Evolutionary conservation across 345 rosid genomes (phyloP).

Genomic region (Fremontodendron californicum): DNA sequence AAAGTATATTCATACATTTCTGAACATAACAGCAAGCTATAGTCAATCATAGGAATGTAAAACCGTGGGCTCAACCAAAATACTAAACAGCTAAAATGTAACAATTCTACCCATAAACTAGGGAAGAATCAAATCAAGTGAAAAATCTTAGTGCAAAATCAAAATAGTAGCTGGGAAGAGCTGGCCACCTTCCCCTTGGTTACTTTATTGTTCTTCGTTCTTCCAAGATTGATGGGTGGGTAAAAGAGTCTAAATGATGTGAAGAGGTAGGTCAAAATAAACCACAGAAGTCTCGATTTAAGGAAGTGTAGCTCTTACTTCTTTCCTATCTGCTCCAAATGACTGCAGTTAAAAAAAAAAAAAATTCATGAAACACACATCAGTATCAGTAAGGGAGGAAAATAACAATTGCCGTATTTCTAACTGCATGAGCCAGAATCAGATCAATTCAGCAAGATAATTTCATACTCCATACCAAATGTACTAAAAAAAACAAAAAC

Average conservation of each 20-base stretch:
- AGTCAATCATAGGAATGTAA: background rate
- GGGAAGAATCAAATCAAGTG: constrained; percentile 7
- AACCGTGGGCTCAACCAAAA: background rate
- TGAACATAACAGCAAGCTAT: background rate
- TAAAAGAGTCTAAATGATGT: constrained; percentile 5
- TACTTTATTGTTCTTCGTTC: constrained; percentile 22
- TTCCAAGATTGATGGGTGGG: background rate
- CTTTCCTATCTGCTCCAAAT: constrained; percentile 72
- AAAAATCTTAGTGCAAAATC: constrained; percentile 9
- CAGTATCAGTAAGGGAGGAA: background rate
- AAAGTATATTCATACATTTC: background rate
- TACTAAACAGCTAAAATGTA: constrained; percentile 12
- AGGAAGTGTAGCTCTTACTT: constrained; percentile 65
- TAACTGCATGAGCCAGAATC: background rate
- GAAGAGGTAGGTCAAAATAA: too few relatives aligned
- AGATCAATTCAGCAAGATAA: background rate
- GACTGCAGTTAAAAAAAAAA: constrained; percentile 47
- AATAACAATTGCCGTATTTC: too few relatives aligned
- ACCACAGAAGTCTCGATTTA: constrained; percentile 18
- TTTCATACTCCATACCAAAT: background rate
- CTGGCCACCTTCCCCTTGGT: constrained; percentile 13
- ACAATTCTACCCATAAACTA: constrained; percentile 8
- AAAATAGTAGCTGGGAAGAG: constrained; percentile 3
- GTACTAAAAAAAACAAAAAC: background rate
- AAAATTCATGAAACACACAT: constrained; percentile 10